Conservation (phyloP, 768 basidiomycete species). For the Paxillus involutus region DNA sequence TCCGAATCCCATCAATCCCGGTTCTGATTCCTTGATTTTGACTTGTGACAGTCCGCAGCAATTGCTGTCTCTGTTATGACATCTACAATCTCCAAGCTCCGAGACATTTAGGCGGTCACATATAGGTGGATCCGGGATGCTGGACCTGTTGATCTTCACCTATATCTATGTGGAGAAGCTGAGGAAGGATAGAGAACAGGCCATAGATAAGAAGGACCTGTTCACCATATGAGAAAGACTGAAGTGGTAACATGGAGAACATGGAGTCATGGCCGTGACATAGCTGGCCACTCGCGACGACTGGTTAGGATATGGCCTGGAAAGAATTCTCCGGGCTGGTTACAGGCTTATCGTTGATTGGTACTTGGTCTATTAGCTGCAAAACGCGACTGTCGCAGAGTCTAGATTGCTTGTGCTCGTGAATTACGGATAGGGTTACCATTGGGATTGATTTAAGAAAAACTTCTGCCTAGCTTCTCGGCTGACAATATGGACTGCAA, state of each 20-base stretch:
- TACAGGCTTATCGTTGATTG: too few species aligned
- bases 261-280: not conserved
- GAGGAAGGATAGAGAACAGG: conserved; percentile 6
- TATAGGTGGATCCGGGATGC: conserved; percentile 9
- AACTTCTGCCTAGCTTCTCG: conserved; percentile 65
- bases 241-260: not conserved
- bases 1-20: too few species aligned
- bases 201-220: conserved; percentile 2
- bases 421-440: conserved; percentile 17
- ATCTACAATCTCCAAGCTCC: too few species aligned
- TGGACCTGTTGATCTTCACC: conserved; percentile 30
- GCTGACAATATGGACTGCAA: conserved; percentile 78
- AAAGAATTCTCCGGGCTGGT: too few species aligned
- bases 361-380: too few species aligned
- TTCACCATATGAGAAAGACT: not conserved
- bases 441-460: conserved; percentile 41
- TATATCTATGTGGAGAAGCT: conserved; percentile 28
- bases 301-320: too few species aligned
- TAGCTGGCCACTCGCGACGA: too few species aligned
- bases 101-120: too few species aligned
- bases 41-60: too few species aligned
- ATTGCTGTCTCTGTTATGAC: too few species aligned
- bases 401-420: not conserved
- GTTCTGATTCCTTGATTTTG: too few species aligned
- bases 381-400: not conserved